Base-by-base conservation (phyloP, 2,329 filamentous ascomycete species). In the Cytospora mali region DNA sequence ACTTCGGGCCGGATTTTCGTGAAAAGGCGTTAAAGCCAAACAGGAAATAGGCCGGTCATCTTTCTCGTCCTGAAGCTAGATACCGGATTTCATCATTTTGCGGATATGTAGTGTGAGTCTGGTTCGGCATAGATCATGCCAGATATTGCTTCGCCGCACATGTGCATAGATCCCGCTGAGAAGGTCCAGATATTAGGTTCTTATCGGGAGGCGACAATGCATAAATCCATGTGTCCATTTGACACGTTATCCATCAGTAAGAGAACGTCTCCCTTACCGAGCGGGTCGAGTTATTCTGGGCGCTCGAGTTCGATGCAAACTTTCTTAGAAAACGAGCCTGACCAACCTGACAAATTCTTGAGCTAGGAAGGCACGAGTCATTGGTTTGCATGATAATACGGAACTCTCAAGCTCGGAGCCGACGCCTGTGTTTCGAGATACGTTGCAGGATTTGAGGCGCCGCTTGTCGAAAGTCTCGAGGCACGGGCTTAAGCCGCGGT, bases 401-500 rank as follows among this genome's bases (percentile, higher is more conserved):
- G 42, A 10, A 5, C 21, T 46, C 42, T 46, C 16, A 10, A 39
- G 60, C 53, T 58, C 46, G 10, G 27, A 23, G 23, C 29, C 48
- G 48, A 50, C 33, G 52, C 46, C n/a, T 42, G 55, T 61, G 52
- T 56, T 51, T 57, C 52, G 52, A 61, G 57, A 52, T 53, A 31
- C 39, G 29, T 50, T 42, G 57, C 52, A 53, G 51, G 28, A 21
- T 53, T 61, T 52, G 52, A 53, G 55, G 18, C 54, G 49, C 54
- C 39, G 50, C 54, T 31, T 27, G 49, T 58, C 51, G 59, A 59
- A 52, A 55, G 57, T 58, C 58, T 49, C 48, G 54, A 31, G 23
- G 23, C 28, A 48, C 31, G 50, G 42, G 50, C 52, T 39, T 42
- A 31, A 31, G 42, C 23, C 10, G 27, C 11, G 27, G 33, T 35